Percentiles rank a stretch among this genome's conserved stretches.
Evolutionary conservation across 2,329 filamentous ascomycete genomes (phyloP).

Genomic region (Cercospora zeae-maydis): DNA sequence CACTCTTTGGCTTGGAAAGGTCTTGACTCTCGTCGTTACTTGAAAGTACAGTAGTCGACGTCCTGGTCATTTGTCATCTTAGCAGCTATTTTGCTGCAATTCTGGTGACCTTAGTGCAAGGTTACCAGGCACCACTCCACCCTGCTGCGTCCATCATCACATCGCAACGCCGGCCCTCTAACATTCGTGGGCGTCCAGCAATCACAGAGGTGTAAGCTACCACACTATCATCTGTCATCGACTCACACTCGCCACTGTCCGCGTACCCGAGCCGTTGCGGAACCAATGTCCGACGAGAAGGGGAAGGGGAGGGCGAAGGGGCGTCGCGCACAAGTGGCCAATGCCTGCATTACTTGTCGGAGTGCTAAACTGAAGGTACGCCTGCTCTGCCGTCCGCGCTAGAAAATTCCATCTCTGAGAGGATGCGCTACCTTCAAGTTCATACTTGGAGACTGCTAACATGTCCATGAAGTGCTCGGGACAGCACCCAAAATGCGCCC

Average conservation of each 20-base stretch:
- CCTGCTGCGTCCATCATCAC: neutral
- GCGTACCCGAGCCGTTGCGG: neutral
- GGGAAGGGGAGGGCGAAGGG: neutral
- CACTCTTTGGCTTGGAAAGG: neutral
- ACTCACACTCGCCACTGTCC: neutral
- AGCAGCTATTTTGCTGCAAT: neutral
- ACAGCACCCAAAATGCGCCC: slow-evolving; percentile 18
- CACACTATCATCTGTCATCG: neutral
- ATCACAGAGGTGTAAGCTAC: neutral
- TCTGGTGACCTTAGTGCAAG: neutral
- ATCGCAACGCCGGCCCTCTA: neutral
- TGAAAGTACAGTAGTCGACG: neutral
- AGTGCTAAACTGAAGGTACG: slow-evolving; percentile 16
- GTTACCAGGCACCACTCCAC: neutral
- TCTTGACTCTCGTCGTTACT: neutral
- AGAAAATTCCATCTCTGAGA: neutral
- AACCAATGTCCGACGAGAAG: neutral
- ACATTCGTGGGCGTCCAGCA: neutral
- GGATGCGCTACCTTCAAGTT: neutral
- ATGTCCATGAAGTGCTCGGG: slow-evolving; percentile 14
- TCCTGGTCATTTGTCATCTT: neutral
- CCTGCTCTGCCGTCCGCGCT: neutral
- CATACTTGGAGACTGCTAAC: neutral
- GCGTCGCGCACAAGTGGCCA: slow-evolving; percentile 13
- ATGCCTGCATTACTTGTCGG: slow-evolving; percentile 13